phyloP scores from a whole-genome alignment of 495 filamentous ascomycete species.

The Monascus purpureus region DNA sequence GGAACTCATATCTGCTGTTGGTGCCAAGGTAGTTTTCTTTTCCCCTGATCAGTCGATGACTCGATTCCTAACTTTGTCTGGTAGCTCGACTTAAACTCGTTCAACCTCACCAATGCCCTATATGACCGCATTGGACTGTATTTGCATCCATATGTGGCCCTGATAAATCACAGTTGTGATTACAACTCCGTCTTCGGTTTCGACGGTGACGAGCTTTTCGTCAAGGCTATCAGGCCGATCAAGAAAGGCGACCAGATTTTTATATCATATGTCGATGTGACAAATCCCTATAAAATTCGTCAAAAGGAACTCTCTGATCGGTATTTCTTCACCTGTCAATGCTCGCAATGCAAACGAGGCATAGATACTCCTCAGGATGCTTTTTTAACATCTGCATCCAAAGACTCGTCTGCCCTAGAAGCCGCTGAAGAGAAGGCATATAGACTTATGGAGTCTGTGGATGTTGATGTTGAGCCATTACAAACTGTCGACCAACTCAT shows the following conservation, averaged over 20 bases:
- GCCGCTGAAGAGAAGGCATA: conserved; percentile 13
- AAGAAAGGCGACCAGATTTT: conserved; percentile 45
- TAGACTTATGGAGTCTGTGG: conserved; percentile 12
- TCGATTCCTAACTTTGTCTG: background rate
- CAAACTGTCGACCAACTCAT: conserved; percentile 10
- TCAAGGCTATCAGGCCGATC: conserved; percentile 35
- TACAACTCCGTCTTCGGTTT: conserved; percentile 54
- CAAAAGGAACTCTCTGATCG: conserved; percentile 37
- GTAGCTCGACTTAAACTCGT: conserved; percentile 41
- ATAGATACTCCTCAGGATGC: conserved; percentile 8
- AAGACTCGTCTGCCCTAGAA: conserved; percentile 3
- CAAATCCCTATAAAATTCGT: conserved; percentile 31
- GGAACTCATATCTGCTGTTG: conserved; percentile 22
- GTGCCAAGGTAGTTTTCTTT: conserved; percentile 26
- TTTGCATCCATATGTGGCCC: conserved; percentile 41
- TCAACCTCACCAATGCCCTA: conserved; percentile 43
- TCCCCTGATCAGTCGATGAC: conserved; percentile 1
- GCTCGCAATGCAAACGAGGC: conserved; percentile 34
- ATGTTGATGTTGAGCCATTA: conserved; percentile 5
- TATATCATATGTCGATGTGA: conserved; percentile 55
- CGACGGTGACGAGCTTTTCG: conserved; percentile 32
- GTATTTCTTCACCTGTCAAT: conserved; percentile 55
- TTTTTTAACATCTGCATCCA: background rate
- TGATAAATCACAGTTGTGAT: conserved; percentile 58
- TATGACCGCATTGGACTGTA: conserved; percentile 49